These are phyloP conservation scores for Coemansia interrupta DNA, from an alignment of 192 early-diverging fungal genomes.

Conservation along the genomic window DNA sequence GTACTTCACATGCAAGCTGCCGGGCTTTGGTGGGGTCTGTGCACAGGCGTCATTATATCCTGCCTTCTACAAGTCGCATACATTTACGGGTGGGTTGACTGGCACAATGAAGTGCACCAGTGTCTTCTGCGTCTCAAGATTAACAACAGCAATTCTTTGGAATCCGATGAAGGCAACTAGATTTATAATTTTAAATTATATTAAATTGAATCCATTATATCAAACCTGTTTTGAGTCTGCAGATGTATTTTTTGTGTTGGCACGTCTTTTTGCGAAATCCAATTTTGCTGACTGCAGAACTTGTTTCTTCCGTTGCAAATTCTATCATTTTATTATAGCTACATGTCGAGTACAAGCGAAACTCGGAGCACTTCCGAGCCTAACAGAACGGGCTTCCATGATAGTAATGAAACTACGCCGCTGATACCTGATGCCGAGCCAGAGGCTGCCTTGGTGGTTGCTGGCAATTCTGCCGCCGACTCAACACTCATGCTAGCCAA, in stretches of 20 bases:
- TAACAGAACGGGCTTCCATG: neutral
- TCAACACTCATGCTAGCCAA: neutral
- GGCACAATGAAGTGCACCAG: conserved; percentile 15
- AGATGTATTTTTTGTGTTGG: too few species aligned
- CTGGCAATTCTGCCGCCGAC: neutral
- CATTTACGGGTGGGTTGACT: too few species aligned
- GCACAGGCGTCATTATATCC: conserved; percentile 13
- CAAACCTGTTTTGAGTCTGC: too few species aligned
- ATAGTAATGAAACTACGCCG: neutral
- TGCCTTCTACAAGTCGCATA: neutral
- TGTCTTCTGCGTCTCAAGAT: conserved; percentile 14
- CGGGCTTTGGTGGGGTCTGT: conserved; percentile 34
- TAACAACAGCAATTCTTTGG: neutral
- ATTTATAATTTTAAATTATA: neutral
- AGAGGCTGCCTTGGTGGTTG: neutral
- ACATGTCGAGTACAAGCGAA: neutral
- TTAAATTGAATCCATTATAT: neutral
- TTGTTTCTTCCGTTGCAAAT: too few species aligned
- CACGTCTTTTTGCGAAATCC: too few species aligned
- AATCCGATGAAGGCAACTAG: neutral
- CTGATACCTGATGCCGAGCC: neutral
- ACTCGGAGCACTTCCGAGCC: neutral
- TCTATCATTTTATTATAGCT: too few species aligned
- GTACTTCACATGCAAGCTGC: conserved; percentile 11
- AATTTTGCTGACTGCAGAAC: too few species aligned